A percentile compares a stretch with the other conserved stretches of the same genome.
phyloP scores from a whole-genome alignment of 176 grass and related monocot genomes.

The Thalia dealbata region DNA sequence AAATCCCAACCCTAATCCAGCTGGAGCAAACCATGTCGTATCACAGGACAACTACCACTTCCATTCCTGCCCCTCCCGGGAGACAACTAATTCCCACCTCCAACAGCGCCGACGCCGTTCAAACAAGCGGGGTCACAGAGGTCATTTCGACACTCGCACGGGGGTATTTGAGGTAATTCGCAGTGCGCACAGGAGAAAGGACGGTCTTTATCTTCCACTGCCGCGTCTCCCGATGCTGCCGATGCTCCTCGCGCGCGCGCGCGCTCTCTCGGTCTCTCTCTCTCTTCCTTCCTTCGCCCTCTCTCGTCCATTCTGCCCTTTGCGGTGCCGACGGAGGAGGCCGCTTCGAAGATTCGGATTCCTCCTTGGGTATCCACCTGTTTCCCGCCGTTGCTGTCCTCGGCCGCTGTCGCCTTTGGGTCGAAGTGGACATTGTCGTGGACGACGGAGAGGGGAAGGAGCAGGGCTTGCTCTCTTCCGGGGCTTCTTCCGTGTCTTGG shows the following conservation, averaged over 20 bases:
- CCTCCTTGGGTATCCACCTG: neutral
- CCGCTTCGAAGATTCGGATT: neutral
- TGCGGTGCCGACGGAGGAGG: neutral
- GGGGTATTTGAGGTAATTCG: neutral
- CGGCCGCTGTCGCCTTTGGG: neutral
- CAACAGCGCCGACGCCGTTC: neutral
- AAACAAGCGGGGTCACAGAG: neutral
- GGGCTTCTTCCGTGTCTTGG: neutral
- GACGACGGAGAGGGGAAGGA: neutral
- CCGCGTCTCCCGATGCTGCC: neutral
- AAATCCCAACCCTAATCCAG: conserved; percentile 7
- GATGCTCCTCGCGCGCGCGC: neutral
- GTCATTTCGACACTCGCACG: neutral
- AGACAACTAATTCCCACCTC: neutral
- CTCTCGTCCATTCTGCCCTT: neutral
- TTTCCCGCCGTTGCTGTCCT: neutral
- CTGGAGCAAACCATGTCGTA: neutral
- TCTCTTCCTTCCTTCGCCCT: neutral
- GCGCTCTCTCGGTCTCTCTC: neutral
- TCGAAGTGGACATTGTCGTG: no score
- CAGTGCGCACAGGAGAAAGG: neutral
- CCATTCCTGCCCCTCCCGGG: neutral
- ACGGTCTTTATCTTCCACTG: neutral
- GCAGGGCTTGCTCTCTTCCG: neutral
- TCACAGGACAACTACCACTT: neutral